Evolutionary conservation across 2,329 filamentous ascomycete species (phyloP), one percentile per base, ranked within the genome.

Genomic region (Colletotrichum destructivum): DNA sequence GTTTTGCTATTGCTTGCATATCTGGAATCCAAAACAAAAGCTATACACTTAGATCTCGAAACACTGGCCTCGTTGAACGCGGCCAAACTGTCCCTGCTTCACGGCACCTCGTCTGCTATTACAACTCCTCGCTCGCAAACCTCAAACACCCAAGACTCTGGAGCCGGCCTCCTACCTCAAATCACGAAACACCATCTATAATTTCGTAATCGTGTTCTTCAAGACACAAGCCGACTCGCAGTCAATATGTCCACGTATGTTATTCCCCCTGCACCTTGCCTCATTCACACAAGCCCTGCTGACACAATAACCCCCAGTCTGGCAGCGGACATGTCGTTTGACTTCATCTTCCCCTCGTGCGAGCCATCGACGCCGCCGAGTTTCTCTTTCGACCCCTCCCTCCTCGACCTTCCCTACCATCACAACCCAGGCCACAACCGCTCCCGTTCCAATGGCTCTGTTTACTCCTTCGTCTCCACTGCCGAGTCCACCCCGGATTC

Each of bases 401-500:
- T 91, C 69, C 83, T 90, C 74, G 87, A 89, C 75, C 84, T 89
- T 72, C 83, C 88, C 31, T 89, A 83, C 80, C 69, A 69, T 18
- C 65, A 69, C 23, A 80, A 81, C 79, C 82, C 82, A 72, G 84
- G 83, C 75, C 90, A 93, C 80, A 86, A 84, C 80, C 90, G 90
- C 78, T 89, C 89, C 77, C 86, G 88, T 71, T 93, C 92, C 75
- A 89, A 90, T 77, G 87, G 88, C 62, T 93, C 92, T 74, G 83
- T 90, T 77, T 92, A 91, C 84, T 93, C 91, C 63, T 87, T 89
- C 77, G 88, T 92, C 80, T 94, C 92, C 55, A 89, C 79, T n/a
- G 77, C 77, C 40, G 81, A 84, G 60, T 89, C 88, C 73, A 84
- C 85, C 74, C 84, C 87, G 66, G 92, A 93, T 80, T 93, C 93